Evolutionary conservation across 2,329 filamentous ascomycete species (phyloP).

Genomic region (Magnaporthiopsis rhizophila): DNA sequence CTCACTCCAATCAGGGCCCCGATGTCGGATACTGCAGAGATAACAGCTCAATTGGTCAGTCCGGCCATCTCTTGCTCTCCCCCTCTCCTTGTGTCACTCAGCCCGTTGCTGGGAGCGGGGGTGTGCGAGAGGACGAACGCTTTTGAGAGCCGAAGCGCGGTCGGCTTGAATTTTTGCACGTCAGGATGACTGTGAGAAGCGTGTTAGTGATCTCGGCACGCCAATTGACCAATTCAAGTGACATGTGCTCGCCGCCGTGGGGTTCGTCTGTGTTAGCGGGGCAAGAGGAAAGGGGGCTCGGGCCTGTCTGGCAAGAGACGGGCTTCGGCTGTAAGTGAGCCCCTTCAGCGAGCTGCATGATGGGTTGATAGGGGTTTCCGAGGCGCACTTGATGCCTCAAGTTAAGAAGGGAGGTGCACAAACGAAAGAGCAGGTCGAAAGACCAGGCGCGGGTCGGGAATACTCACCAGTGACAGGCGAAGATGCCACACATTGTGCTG

Average conservation of each 20-base stretch:
- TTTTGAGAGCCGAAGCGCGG: constrained; percentile 87
- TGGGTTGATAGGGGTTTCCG: background rate
- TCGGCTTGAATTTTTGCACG: constrained; percentile 94
- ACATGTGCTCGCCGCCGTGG: constrained; percentile 9
- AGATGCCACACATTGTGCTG: constrained; percentile 81
- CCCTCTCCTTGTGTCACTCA: too few relatives aligned
- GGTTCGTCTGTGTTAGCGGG: constrained; percentile 12
- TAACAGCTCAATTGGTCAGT: constrained; percentile 30
- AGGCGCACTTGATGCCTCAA: background rate
- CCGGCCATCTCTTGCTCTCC: constrained; percentile 13
- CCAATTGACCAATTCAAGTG: constrained; percentile 6
- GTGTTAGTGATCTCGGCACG: constrained; percentile 16
- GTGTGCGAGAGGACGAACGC: constrained; percentile 53
- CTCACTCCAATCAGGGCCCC: constrained; percentile 98
- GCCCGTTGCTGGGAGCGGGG: constrained; percentile 15
- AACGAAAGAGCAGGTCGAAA: background rate
- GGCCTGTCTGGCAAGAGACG: background rate
- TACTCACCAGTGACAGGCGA: constrained; percentile 83
- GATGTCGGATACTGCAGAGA: constrained; percentile 70
- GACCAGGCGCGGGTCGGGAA: constrained; percentile 4
- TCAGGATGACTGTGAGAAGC: constrained; percentile 66
- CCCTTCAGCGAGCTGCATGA: constrained; percentile 17
- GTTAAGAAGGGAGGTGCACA: background rate
- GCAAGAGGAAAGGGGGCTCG: constrained; percentile 10
- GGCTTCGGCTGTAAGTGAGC: constrained; percentile 14